A percentile compares a stretch with the other conserved stretches of the same genome.
Evolutionary conservation across 176 grass and related monocot genomes (phyloP).

Genomic region (Musa troglodytarum): DNA sequence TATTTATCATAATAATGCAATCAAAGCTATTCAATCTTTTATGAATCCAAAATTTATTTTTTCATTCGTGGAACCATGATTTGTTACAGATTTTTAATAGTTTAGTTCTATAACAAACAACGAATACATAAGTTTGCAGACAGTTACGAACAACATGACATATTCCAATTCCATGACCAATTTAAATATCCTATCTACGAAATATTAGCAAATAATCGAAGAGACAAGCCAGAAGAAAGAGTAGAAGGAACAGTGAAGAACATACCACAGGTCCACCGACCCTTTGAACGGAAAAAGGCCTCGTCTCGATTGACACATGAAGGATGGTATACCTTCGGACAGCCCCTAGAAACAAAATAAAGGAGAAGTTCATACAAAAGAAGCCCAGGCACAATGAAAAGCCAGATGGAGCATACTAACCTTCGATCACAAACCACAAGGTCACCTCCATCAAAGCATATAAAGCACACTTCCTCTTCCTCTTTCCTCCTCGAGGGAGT

Average conservation of each 20-base stretch:
- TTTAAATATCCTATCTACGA: not conserved
- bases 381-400: slow-evolving; percentile 13
- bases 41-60: too few relatives aligned
- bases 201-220: not conserved
- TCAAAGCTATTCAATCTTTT: too few relatives aligned
- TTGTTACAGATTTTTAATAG: too few relatives aligned
- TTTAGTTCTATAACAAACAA: too few relatives aligned
- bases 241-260: not conserved
- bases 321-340: slow-evolving; percentile 88
- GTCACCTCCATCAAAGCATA: slow-evolving; percentile 93
- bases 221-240: not conserved
- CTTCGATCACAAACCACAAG: slow-evolving; percentile 97
- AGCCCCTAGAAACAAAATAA: slow-evolving; percentile 39
- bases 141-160: too few relatives aligned
- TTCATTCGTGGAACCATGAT: too few relatives aligned
- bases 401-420: slow-evolving; percentile 29
- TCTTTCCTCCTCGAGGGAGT: slow-evolving; percentile 48
- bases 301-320: slow-evolving; percentile 89
- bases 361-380: slow-evolving; percentile 12
- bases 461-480: slow-evolving; percentile 92
- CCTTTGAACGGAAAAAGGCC: slow-evolving; percentile 87
- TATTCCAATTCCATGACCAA: not conserved
- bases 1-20: too few relatives aligned
- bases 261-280: slow-evolving; percentile 96
- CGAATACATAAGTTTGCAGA: too few relatives aligned